Base-by-base conservation (phyloP, 2,329 filamentous ascomycete species). In the Acrocalymma vagum region DNA sequence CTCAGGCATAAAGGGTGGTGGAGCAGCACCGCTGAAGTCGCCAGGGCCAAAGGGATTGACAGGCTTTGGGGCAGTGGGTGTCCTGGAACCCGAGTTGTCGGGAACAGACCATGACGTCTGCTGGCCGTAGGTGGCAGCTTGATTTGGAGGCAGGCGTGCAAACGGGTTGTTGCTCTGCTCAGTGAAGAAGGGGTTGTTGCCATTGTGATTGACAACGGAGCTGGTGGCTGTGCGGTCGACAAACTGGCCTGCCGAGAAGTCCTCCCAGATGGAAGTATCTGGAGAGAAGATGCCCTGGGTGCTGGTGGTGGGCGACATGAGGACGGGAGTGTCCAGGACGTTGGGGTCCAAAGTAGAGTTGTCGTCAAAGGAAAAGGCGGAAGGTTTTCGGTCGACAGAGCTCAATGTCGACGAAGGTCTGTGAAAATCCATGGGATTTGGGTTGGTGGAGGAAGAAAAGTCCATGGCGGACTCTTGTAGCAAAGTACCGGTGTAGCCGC, bases 31-130 rank as follows among this genome's bases (percentile, higher is more conserved):
- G 38, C 80, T 77, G 59, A 77, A 77, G 31, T 81, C 77, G 25
- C 74, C 69, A 22, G 66, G 63, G 24, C 75, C 71, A 58, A 80
- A 82, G 29, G 84, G 80, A 58, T 88, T 86, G 60, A 89, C 88
- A 37, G 83, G 84, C 63, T 88, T 91, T 51, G 82, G 77, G 47
- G 83, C 84, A 47, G 90, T 83, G 11, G 88, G 87, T 6, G 89
- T 93, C 68, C 84, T 86, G 48, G 88, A 82, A 36, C 84, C 87
- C 17, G 87, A 88, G 57, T 76, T 77, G 55, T 83, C 79, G 65
- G 85, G 27, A 28, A 72, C 78, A 33, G 83, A 75, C 87, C 88
- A 92, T 48, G 72, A 66, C 31, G 61, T 56, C 49, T 76, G 74
- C 54, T 79, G 77, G 42, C 70, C 70, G 50, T 78, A 74, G 49